Evolutionary conservation across 2,329 filamentous ascomycete species (phyloP).

Genomic region (Myriangium duriaei): DNA sequence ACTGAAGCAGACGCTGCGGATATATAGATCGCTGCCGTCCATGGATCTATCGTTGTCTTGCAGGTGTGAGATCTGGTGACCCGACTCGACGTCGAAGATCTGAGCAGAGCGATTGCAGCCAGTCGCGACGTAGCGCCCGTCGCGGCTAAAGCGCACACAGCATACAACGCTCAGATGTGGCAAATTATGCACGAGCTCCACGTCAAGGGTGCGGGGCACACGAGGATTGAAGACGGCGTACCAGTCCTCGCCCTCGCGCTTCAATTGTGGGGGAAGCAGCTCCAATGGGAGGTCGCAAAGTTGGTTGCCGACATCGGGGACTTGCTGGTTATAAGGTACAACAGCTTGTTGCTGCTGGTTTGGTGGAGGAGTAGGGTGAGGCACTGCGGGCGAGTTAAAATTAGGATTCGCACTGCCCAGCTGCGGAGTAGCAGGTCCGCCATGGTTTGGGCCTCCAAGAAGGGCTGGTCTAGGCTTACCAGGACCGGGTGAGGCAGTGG

Average conservation of each 20-base stretch:
- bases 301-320: slow-evolving; percentile 43
- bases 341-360: slow-evolving; percentile 21
- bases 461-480: slow-evolving; percentile 52
- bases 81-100: slow-evolving; percentile 85
- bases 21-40: slow-evolving; percentile 80
- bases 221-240: slow-evolving; percentile 93
- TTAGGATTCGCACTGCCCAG: slow-evolving; percentile 82
- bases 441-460: slow-evolving; percentile 38
- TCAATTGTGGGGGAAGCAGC: slow-evolving; percentile 69
- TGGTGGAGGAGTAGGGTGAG: slow-evolving; percentile 63
- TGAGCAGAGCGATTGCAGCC: slow-evolving; percentile 98
- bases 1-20: slow-evolving; percentile 96
- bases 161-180: slow-evolving; percentile 94
- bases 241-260: slow-evolving; percentile 86
- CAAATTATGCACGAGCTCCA: slow-evolving; percentile 86
- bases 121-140: slow-evolving; percentile 91
- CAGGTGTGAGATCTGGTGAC: slow-evolving; percentile 76
- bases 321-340: slow-evolving; percentile 17
- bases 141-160: slow-evolving; percentile 91
- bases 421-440: slow-evolving; percentile 74
- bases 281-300: slow-evolving; percentile 82
- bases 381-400: slow-evolving; percentile 77
- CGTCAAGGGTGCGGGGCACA: slow-evolving; percentile 78
- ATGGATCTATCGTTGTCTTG: slow-evolving; percentile 82
- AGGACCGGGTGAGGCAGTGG: slow-evolving; percentile 76